phyloP scores from a whole-genome alignment of 192 early-diverging fungal genomes.

The Fimicolochytrium jonesii region DNA sequence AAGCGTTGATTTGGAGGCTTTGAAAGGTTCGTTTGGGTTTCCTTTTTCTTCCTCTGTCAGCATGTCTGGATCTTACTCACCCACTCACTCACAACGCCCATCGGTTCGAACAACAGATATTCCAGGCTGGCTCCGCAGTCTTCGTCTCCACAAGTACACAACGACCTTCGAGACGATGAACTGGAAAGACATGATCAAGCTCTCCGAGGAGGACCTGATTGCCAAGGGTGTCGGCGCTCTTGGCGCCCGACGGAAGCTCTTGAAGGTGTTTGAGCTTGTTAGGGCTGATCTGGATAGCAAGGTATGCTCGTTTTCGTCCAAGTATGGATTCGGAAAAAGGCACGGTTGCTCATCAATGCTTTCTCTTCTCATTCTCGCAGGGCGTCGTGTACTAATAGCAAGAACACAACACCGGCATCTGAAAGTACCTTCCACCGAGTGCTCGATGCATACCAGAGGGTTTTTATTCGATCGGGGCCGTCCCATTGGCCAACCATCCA shows the following conservation, averaged over 20 bases:
- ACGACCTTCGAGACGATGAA: conserved; percentile 77
- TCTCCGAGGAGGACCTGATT: conserved; percentile 77
- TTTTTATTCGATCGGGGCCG: no score
- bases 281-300: conserved; percentile 33
- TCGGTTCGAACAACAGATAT: conserved; percentile 62
- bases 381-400: no score
- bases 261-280: conserved; percentile 92
- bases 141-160: conserved; percentile 96
- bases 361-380: no score
- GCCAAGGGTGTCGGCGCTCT: conserved; percentile 85
- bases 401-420: no score
- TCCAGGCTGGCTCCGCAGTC: conserved; percentile 84
- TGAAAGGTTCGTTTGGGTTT: conserved; percentile 54
- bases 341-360: no score
- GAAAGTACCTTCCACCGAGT: no score
- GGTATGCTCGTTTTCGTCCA: no score
- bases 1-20: conserved; percentile 65
- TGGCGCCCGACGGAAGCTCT: conserved; percentile 92
- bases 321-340: no score
- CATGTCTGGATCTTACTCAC: neutral
- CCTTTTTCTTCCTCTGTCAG: neutral
- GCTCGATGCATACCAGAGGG: no score
- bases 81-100: no score
- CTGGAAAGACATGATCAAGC: conserved; percentile 85
- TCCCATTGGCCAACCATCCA: no score